These are phyloP conservation scores for Kwoniella sp. DNA, from an alignment of 768 basidiomycete genomes.

Conservation along the genomic window DNA sequence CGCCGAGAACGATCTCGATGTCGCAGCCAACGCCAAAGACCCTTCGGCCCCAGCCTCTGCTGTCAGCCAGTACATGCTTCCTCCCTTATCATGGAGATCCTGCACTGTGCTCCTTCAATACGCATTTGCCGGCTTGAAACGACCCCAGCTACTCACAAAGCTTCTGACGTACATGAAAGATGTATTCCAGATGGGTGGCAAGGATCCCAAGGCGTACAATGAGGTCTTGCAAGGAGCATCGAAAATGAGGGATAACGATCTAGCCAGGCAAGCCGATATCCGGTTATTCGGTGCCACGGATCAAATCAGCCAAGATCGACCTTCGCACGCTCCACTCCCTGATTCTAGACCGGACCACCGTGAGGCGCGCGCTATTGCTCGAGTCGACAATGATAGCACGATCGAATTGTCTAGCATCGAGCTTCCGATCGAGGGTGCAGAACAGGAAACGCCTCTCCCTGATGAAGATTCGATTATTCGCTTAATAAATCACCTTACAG, in stretches of 20 bases:
- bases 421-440: not conserved
- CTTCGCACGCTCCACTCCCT: slow-evolving; percentile 11
- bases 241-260: slow-evolving; percentile 11
- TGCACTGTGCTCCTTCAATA: slow-evolving; percentile 41
- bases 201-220: slow-evolving; percentile 29
- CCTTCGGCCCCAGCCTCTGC: not conserved
- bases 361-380: not conserved
- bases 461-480: slow-evolving; percentile 8
- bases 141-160: slow-evolving; percentile 19
- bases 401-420: not conserved
- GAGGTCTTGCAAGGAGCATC: slow-evolving; percentile 26
- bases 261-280: slow-evolving; percentile 25
- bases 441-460: slow-evolving; percentile 12
- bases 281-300: slow-evolving; percentile 8
- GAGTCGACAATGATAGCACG: not conserved
- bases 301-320: not conserved
- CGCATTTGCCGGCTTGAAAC: slow-evolving; percentile 27
- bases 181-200: slow-evolving; percentile 27
- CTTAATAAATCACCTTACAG: slow-evolving; percentile 27
- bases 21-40: not conserved
- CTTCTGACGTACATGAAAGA: slow-evolving; percentile 35
- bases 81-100: slow-evolving; percentile 36
- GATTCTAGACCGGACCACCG: not conserved
- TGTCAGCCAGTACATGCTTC: slow-evolving; percentile 33
- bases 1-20: not conserved